Conservation (phyloP, 2,329 filamentous ascomycete genomes). For the Colletotrichum chlorophyti region DNA sequence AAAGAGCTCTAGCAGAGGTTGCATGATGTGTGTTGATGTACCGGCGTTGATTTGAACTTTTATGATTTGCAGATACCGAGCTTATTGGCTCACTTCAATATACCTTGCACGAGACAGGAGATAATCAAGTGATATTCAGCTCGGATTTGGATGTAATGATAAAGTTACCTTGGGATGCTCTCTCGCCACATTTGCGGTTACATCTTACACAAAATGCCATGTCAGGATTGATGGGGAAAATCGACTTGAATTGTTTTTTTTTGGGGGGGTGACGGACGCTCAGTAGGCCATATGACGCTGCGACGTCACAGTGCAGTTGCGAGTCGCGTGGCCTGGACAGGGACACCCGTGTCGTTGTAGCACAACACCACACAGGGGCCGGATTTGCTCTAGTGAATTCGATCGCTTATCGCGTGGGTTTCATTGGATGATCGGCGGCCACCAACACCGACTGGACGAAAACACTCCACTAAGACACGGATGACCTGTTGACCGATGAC, state of each 20-base stretch:
- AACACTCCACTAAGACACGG: constrained; percentile 5
- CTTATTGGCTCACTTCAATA: too few relatives aligned
- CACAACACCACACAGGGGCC: not conserved
- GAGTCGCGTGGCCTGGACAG: constrained; percentile 13
- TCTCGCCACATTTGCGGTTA: too few relatives aligned
- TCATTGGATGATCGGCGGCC: not conserved
- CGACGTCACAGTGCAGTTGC: constrained; percentile 17
- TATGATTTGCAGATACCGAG: too few relatives aligned
- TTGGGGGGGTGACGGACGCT: too few relatives aligned
- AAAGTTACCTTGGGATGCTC: too few relatives aligned
- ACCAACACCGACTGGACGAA: too few relatives aligned
- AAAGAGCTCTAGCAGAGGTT: too few relatives aligned
- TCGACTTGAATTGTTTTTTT: too few relatives aligned
- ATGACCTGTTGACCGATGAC: constrained; percentile 23
- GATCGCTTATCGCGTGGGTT: not conserved
- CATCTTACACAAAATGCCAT: not conserved
- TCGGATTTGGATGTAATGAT: too few relatives aligned
- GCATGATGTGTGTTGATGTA: not conserved
- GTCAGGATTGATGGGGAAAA: too few relatives aligned
- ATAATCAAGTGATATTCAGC: too few relatives aligned
- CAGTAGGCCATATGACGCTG: not conserved
- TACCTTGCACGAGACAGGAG: too few relatives aligned
- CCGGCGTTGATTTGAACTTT: not conserved
- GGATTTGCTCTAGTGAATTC: not conserved
- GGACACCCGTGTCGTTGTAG: not conserved